phyloP scores from a whole-genome alignment of 352 stramenopile species.

The Phytophthora boehmeriae region DNA sequence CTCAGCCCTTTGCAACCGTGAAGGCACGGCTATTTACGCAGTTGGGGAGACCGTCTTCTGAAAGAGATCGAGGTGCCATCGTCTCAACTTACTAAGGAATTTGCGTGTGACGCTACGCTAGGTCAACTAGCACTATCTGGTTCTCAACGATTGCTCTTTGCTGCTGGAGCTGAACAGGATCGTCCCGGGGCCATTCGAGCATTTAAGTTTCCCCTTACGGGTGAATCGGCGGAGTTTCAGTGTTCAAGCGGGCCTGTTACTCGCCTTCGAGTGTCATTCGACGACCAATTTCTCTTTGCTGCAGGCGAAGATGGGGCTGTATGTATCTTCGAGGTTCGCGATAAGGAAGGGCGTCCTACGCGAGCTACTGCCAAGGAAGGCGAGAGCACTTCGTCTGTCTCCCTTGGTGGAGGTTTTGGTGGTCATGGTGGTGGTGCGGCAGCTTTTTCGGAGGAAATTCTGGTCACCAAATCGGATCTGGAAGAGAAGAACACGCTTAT shows the following conservation, averaged over 20 bases:
- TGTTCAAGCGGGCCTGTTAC: conserved; percentile 80
- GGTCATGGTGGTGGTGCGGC: conserved; percentile 21
- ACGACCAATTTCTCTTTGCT: conserved; percentile 91
- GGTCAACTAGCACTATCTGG: conserved; percentile 87
- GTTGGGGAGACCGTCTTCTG: conserved; percentile 91
- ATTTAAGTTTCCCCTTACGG: conserved; percentile 92
- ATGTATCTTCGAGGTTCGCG: conserved; percentile 87
- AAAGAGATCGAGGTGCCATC: conserved; percentile 91
- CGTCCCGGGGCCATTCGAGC: conserved; percentile 77
- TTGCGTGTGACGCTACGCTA: conserved; percentile 77
- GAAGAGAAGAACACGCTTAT: conserved; percentile 93
- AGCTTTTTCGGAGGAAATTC: conserved; percentile 75
- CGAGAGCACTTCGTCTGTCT: conserved; percentile 15
- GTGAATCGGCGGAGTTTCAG: conserved; percentile 90
- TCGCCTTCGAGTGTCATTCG: conserved; percentile 82
- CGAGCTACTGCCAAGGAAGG: conserved; percentile 40
- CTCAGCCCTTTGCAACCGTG: conserved; percentile 84
- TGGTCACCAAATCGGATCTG: conserved; percentile 91
- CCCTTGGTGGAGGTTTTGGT: conserved; percentile 14
- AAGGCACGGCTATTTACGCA: conserved; percentile 82
- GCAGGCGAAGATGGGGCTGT: conserved; percentile 88
- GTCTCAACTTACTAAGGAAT: conserved; percentile 77
- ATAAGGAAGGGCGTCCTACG: conserved; percentile 82
- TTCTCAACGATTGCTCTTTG: conserved; percentile 91
- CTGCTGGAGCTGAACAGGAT: conserved; percentile 72